A percentile compares a stretch with the other conserved stretches of the same genome.
These are phyloP conservation scores for Pseudopyricularia cyperi DNA, from an alignment of 2,329 filamentous ascomycete species.

Conservation along the genomic window DNA sequence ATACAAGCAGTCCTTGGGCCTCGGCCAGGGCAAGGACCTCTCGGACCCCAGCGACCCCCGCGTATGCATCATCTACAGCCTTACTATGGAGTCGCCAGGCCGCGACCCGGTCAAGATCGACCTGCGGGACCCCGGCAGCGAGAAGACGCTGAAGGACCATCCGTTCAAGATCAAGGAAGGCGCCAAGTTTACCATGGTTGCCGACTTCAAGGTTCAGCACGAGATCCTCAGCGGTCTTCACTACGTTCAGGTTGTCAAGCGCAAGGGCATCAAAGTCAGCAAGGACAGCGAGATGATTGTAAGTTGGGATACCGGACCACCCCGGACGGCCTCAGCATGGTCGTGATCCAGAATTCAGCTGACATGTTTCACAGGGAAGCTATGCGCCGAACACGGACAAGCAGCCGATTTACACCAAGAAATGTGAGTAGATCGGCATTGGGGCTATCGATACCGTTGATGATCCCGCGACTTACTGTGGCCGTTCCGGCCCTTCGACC, in stretches of 20 bases:
- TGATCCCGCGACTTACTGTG: background rate
- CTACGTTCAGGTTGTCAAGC: conserved; percentile 89
- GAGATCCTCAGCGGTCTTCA: conserved; percentile 91
- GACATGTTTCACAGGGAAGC: conserved; percentile 49
- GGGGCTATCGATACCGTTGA: background rate
- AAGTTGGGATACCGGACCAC: conserved; percentile 34
- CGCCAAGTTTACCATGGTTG: conserved; percentile 86
- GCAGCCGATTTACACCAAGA: conserved; percentile 76
- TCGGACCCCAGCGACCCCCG: conserved; percentile 72
- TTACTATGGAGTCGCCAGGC: conserved; percentile 76
- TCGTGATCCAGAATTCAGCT: conserved; percentile 3
- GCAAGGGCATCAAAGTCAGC: conserved; percentile 72
- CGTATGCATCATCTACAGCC: conserved; percentile 84
- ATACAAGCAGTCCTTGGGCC: conserved; percentile 93
- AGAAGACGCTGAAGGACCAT: conserved; percentile 71
- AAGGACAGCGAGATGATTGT: conserved; percentile 99
- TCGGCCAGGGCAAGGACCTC: conserved; percentile 59
- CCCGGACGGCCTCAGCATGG: conserved; percentile 66
- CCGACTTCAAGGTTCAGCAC: conserved; percentile 89
- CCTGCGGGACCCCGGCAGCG: conserved; percentile 58
- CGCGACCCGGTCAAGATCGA: conserved; percentile 82
- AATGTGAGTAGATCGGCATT: conserved; percentile 56
- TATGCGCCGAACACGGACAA: conserved; percentile 88
- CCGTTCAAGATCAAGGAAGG: conserved; percentile 98
- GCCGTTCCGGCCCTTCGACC: background rate